phyloP scores from a whole-genome alignment of 495 filamentous ascomycete genomes.

The Xylaria bambusicola region DNA sequence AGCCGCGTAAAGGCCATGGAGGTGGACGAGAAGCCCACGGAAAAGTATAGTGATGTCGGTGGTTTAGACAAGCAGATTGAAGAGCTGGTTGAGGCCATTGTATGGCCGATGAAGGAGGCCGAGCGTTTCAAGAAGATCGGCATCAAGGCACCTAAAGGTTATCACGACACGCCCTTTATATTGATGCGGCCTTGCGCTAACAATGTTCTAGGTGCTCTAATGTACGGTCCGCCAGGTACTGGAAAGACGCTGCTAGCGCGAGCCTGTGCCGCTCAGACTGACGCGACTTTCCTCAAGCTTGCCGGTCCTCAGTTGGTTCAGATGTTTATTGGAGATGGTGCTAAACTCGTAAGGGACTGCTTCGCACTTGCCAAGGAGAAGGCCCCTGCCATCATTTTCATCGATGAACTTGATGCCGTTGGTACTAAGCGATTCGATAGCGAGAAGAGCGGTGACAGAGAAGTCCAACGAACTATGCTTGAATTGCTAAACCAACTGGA shows the following conservation, averaged over 20 bases:
- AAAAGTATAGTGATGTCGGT: slow-evolving; percentile 98
- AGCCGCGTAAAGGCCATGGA: slow-evolving; percentile 99
- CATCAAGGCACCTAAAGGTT: slow-evolving; percentile 99
- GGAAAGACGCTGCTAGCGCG: slow-evolving; percentile 96
- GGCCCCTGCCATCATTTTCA: slow-evolving; percentile 98
- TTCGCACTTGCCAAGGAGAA: slow-evolving; percentile 98
- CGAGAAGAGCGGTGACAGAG: slow-evolving; percentile 96
- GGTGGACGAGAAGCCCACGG: slow-evolving; percentile 98
- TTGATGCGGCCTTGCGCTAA: neutral
- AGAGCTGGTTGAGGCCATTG: slow-evolving; percentile 98
- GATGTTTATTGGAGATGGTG: slow-evolving; percentile 99
- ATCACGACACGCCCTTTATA: slow-evolving; percentile 7
- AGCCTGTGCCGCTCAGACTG: slow-evolving; percentile 96
- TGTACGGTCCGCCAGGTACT: slow-evolving; percentile 98
- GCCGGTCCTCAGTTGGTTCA: slow-evolving; percentile 98
- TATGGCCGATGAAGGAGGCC: slow-evolving; percentile 99
- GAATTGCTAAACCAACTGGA: slow-evolving; percentile 98
- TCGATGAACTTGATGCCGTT: slow-evolving; percentile 95
- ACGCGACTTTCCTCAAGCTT: slow-evolving; percentile 98
- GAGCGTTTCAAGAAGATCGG: slow-evolving; percentile 99
- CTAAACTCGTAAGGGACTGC: slow-evolving; percentile 95
- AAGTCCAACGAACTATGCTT: slow-evolving; percentile 98
- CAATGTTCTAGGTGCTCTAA: slow-evolving; percentile 71
- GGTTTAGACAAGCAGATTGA: slow-evolving; percentile 99
- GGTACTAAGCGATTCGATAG: slow-evolving; percentile 99